Conservation (phyloP, 1,284 basidiomycete species). For the Cryptococcus amylolentus region DNA sequence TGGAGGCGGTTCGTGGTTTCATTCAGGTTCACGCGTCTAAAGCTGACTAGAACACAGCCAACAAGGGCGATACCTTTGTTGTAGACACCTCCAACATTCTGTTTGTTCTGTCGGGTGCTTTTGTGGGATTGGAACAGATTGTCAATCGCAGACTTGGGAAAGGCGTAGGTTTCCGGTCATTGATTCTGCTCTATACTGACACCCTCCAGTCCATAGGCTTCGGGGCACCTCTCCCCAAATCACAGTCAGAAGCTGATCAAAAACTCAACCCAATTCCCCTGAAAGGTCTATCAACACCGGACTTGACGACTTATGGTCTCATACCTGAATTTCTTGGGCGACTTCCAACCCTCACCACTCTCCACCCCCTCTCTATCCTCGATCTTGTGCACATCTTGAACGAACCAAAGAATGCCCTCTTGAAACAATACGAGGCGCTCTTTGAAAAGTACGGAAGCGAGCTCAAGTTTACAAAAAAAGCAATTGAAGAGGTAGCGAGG, state of each 20-base stretch:
- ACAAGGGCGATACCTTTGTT: constrained; percentile 45
- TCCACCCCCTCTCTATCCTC: constrained; percentile 64
- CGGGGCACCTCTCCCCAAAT: constrained; percentile 60
- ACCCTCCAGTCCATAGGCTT: constrained; percentile 75
- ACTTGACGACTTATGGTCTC: constrained; percentile 83
- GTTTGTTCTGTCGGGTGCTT: constrained; percentile 88
- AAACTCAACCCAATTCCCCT: constrained; percentile 8
- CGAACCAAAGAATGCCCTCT: constrained; percentile 82
- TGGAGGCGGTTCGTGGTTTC: constrained; percentile 12
- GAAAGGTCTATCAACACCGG: constrained; percentile 51
- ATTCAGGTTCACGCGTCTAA: not conserved
- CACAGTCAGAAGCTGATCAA: constrained; percentile 1
- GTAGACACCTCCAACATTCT: constrained; percentile 68
- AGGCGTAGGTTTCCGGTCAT: constrained; percentile 59
- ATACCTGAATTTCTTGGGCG: constrained; percentile 94
- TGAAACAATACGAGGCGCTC: constrained; percentile 81
- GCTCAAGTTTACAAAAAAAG: constrained; percentile 48
- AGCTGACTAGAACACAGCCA: not conserved
- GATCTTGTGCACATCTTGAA: constrained; percentile 87
- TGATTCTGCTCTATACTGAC: constrained; percentile 2
- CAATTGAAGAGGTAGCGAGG: constrained; percentile 63
- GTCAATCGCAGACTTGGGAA: constrained; percentile 74
- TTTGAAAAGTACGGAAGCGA: constrained; percentile 55
- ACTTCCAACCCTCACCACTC: constrained; percentile 77
- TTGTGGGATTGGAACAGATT: constrained; percentile 83